These are phyloP conservation scores for Chalciporus piperatus DNA, from an alignment of 768 basidiomycete species.

Conservation along the genomic window DNA sequence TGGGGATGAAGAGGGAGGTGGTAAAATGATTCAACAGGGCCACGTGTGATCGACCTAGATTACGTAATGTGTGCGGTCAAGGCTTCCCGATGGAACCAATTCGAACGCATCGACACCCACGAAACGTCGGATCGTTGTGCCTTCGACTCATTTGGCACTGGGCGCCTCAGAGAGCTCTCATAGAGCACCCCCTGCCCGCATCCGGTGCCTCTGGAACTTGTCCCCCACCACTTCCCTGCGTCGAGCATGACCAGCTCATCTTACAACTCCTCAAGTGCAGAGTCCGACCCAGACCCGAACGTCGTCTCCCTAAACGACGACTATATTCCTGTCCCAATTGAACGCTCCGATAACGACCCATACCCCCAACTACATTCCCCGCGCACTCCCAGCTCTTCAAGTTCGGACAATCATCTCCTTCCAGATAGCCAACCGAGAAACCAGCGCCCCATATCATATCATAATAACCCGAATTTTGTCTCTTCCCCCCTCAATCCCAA, in stretches of 20 bases:
- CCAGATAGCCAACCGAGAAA: slow-evolving; percentile 10
- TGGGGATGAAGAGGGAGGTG: too few species aligned
- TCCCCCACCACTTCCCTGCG: too few species aligned
- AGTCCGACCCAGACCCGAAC: neutral
- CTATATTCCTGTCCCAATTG: neutral
- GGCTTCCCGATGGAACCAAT: too few species aligned
- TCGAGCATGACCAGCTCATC: neutral
- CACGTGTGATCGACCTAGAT: too few species aligned
- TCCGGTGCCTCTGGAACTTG: too few species aligned
- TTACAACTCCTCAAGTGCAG: neutral
- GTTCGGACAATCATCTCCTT: slow-evolving; percentile 32
- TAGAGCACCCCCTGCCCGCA: too few species aligned
- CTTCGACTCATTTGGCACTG: too few species aligned
- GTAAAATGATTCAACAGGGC: too few species aligned
- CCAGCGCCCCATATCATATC: slow-evolving; percentile 26
- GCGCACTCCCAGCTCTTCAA: slow-evolving; percentile 24
- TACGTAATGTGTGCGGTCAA: too few species aligned
- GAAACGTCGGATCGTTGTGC: too few species aligned
- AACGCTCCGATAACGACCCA: slow-evolving; percentile 6
- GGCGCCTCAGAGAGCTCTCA: too few species aligned
- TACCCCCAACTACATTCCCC: slow-evolving; percentile 9
- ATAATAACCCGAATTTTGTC: slow-evolving; percentile 32
- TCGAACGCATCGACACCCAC: too few species aligned
- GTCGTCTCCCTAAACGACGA: neutral
- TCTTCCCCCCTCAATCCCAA: slow-evolving; percentile 56